Evolutionary conservation across 345 rosid genomes (phyloP).

Genomic region (Eucalyptus curtisii): DNA sequence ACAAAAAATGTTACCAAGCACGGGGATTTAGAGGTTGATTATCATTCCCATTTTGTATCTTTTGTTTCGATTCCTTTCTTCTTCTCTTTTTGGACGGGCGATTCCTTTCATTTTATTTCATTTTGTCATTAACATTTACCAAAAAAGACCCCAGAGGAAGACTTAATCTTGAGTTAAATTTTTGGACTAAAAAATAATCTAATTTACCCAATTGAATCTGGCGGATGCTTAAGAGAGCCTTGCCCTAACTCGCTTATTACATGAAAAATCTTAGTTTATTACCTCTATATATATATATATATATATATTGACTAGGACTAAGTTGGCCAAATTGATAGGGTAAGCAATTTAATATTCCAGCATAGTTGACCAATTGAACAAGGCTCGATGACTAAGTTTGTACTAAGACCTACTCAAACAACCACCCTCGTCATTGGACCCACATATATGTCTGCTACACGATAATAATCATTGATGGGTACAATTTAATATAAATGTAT

Average conservation of each 20-base stretch:
- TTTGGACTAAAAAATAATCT: background rate
- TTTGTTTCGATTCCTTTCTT: background rate
- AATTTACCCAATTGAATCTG: background rate
- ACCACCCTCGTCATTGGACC: background rate
- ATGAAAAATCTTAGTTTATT: background rate
- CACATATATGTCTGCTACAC: rapidly evolving
- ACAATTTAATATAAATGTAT: background rate
- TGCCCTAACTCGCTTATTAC: background rate
- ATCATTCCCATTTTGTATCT: background rate
- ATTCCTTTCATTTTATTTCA: background rate
- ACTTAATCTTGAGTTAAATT: background rate
- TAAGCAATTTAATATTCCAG: background rate
- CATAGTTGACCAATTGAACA: background rate
- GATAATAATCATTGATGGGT: background rate
- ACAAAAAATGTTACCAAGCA: background rate
- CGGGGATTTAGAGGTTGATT: background rate
- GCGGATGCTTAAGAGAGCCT: background rate
- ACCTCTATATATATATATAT: background rate
- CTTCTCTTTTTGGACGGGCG: background rate
- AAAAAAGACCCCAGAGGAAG: background rate
- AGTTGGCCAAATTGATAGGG: background rate
- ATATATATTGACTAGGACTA: background rate
- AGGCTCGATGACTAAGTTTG: background rate
- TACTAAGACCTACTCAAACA: background rate
- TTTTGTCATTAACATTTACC: background rate